Conservation (phyloP, 345 rosid species). For the Isatis tinctoria region DNA sequence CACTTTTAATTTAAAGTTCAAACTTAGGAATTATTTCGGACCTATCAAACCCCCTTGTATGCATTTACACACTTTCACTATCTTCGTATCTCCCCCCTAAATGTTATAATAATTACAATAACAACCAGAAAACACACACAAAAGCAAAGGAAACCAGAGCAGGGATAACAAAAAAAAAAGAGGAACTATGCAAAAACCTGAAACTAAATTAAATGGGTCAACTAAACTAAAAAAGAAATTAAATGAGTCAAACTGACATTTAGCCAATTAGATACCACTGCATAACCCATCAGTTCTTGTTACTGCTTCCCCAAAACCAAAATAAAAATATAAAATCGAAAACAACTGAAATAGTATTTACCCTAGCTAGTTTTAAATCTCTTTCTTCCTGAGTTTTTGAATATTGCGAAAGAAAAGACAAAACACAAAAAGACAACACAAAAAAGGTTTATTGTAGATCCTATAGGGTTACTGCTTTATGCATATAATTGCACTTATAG, state of each 20-base stretch:
- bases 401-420: constrained; percentile 3
- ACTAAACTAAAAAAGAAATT: background rate
- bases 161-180: background rate
- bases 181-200: constrained; percentile 8
- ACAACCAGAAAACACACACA: constrained; percentile 8
- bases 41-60: constrained; percentile 4
- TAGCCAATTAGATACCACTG: constrained; percentile 23
- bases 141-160: background rate
- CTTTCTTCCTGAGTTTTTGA: background rate
- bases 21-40: background rate
- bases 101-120: constrained; percentile 3
- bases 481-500: constrained; percentile 13
- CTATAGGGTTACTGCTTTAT: background rate
- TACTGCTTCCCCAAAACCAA: constrained; percentile 10
- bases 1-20: constrained; percentile 8
- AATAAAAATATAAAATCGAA: background rate
- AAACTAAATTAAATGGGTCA: constrained; percentile 4
- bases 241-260: constrained; percentile 33
- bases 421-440: constrained; percentile 22
- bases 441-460: background rate
- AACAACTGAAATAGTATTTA: constrained; percentile 13
- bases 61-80: constrained; percentile 23
- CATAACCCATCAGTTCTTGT: constrained; percentile 18
- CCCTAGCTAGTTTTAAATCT: background rate
- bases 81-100: constrained; percentile 12